These are phyloP conservation scores for Apophysomyces elegans DNA, from an alignment of 371 early-diverging fungal genomes.

Conservation along the genomic window DNA sequence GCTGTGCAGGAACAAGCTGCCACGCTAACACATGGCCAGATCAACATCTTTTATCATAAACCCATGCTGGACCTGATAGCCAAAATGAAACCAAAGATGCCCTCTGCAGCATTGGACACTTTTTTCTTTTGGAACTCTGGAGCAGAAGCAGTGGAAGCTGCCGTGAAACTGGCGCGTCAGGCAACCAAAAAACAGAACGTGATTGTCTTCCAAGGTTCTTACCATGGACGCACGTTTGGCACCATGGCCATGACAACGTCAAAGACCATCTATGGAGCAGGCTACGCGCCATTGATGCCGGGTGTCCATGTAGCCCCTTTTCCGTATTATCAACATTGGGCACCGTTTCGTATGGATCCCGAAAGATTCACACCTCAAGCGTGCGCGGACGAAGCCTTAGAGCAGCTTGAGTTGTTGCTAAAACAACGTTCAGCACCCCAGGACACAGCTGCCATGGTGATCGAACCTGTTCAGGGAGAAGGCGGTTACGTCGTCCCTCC, in stretches of 20 bases:
- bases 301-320: slow-evolving; percentile 34
- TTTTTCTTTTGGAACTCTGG: slow-evolving; percentile 62
- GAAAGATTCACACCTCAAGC: slow-evolving; percentile 12
- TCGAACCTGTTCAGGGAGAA: slow-evolving; percentile 77
- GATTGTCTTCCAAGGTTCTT: slow-evolving; percentile 34
- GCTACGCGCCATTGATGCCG: slow-evolving; percentile 43
- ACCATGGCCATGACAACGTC: slow-evolving; percentile 41
- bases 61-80: slow-evolving; percentile 55
- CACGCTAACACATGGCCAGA: slow-evolving; percentile 51
- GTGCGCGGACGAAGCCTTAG: slow-evolving; percentile 23
- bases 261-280: slow-evolving; percentile 34
- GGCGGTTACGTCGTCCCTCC: slow-evolving; percentile 70
- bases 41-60: slow-evolving; percentile 53
- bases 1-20: slow-evolving; percentile 57
- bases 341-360: slow-evolving; percentile 15
- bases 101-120: slow-evolving; percentile 45
- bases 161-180: slow-evolving; percentile 56
- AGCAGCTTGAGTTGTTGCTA: slow-evolving; percentile 32
- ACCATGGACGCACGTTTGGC: slow-evolving; percentile 45
- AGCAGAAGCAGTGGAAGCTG: slow-evolving; percentile 59
- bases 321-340: slow-evolving; percentile 28
- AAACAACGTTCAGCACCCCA: slow-evolving; percentile 27
- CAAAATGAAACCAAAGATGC: slow-evolving; percentile 41
- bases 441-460: slow-evolving; percentile 61
- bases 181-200: slow-evolving; percentile 55